Conservation (phyloP, 2,329 filamentous ascomycete genomes). For the Mycosphaerelloides madeirae region DNA sequence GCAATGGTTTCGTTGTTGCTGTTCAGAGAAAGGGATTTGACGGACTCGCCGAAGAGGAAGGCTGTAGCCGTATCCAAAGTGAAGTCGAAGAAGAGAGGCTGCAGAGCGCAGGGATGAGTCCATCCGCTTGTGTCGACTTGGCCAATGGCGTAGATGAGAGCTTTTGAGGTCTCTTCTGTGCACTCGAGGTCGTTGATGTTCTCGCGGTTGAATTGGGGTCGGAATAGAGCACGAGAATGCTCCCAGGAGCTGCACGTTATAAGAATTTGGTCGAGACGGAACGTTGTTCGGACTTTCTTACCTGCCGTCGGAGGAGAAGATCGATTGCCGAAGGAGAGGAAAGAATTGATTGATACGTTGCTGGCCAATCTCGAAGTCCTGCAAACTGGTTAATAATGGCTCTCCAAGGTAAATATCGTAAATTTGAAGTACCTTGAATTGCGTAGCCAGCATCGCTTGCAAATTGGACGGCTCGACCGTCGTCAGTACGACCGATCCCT, state of each 20-base stretch:
- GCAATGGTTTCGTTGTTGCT: not conserved
- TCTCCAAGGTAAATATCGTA: not conserved
- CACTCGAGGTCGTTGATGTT: slow-evolving; percentile 31
- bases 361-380: slow-evolving; percentile 40
- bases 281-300: not conserved
- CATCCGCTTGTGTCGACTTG: slow-evolving; percentile 18
- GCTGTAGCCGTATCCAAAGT: slow-evolving; percentile 39
- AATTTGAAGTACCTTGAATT: slow-evolving; percentile 44
- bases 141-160: slow-evolving; percentile 33
- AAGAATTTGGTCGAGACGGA: not conserved
- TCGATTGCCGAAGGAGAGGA: slow-evolving; percentile 24
- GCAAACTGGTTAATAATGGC: not conserved
- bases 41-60: slow-evolving; percentile 33
- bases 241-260: slow-evolving; percentile 18
- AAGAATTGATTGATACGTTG: slow-evolving; percentile 17
- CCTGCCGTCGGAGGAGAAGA: slow-evolving; percentile 30
- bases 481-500: slow-evolving; percentile 5
- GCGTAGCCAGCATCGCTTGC: slow-evolving; percentile 49
- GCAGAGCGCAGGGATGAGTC: slow-evolving; percentile 24
- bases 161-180: slow-evolving; percentile 18
- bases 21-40: slow-evolving; percentile 16
- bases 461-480: slow-evolving; percentile 48
- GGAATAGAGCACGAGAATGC: slow-evolving; percentile 26
- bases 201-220: slow-evolving; percentile 30
- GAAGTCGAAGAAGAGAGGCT: slow-evolving; percentile 29